phyloP scores from a whole-genome alignment of 441 rosid species.

The Aleurites moluccanus region DNA sequence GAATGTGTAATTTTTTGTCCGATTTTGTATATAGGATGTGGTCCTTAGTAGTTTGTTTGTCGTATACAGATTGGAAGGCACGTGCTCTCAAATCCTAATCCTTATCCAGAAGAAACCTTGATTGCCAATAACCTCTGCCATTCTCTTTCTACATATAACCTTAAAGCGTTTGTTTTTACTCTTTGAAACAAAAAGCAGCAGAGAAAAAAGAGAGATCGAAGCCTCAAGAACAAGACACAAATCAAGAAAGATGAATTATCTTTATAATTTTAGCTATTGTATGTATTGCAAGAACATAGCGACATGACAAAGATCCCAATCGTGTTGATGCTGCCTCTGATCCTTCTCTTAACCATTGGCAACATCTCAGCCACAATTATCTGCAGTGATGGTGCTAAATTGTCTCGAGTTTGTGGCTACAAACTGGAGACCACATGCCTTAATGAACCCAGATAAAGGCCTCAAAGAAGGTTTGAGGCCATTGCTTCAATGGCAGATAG shows the following conservation, averaged over 20 bases:
- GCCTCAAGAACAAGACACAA: neutral
- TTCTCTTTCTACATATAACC: neutral
- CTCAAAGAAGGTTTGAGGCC: slow-evolving; percentile 4
- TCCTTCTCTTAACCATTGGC: slow-evolving; percentile 6
- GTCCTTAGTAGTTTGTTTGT: neutral
- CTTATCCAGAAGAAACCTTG: neutral
- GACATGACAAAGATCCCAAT: slow-evolving; percentile 23
- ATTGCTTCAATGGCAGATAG: slow-evolving; percentile 21
- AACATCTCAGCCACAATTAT: slow-evolving; percentile 9
- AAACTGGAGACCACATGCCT: neutral
- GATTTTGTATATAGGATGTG: neutral
- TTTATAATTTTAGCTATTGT: neutral
- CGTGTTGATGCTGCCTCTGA: slow-evolving; percentile 12
- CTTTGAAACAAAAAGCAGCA: neutral
- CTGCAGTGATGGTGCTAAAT: neutral
- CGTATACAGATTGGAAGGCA: neutral
- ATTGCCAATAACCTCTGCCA: neutral
- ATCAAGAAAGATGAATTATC: neutral
- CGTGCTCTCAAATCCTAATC: neutral
- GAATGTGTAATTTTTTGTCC: no score
- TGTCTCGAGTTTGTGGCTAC: neutral
- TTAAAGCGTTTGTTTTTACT: neutral
- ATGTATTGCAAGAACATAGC: slow-evolving; percentile 24
- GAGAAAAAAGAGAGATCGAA: neutral
- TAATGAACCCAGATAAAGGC: slow-evolving; percentile 3